Percentiles rank a stretch among this genome's conserved stretches.
phyloP scores from a whole-genome alignment of 352 stramenopile genomes.

The Globisporangium parvum region DNA sequence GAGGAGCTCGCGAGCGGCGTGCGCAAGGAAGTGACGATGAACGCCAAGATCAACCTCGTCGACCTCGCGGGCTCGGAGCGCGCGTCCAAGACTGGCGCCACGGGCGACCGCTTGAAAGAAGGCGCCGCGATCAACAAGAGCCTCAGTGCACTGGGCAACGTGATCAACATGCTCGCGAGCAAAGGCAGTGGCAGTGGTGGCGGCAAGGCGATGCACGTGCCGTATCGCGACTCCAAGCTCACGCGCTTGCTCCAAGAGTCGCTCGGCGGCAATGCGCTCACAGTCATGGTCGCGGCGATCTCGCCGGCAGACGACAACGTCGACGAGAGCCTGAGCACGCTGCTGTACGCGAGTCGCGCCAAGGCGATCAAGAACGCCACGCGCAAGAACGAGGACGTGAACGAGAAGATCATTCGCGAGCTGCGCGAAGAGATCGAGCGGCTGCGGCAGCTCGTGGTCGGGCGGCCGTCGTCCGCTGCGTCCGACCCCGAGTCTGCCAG shows the following conservation, averaged over 20 bases:
- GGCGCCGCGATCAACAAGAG: constrained; percentile 91
- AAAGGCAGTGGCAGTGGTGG: constrained; percentile 24
- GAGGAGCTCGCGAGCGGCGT: constrained; percentile 37
- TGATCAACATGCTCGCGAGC: constrained; percentile 88
- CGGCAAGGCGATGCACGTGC: constrained; percentile 60
- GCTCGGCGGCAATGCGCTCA: constrained; percentile 89
- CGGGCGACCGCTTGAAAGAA: constrained; percentile 86
- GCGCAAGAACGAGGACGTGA: constrained; percentile 88
- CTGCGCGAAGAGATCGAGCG: constrained; percentile 90
- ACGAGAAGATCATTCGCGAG: constrained; percentile 89
- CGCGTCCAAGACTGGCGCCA: constrained; percentile 84
- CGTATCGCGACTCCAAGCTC: constrained; percentile 90
- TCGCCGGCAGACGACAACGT: constrained; percentile 90
- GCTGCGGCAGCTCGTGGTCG: constrained; percentile 82
- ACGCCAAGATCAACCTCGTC: constrained; percentile 90
- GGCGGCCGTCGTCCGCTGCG: constrained; percentile 30
- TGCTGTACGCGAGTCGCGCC: constrained; percentile 91
- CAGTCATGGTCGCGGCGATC: constrained; percentile 93
- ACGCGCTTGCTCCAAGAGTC: constrained; percentile 87
- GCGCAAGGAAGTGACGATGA: constrained; percentile 75
- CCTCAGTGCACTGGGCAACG: constrained; percentile 87
- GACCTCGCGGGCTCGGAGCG: constrained; percentile 89
- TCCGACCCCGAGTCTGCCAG: not conserved
- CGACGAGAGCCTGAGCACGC: constrained; percentile 91
- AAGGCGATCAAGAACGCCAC: constrained; percentile 90